Percentiles rank a stretch among this genome's conserved stretches.
These are phyloP conservation scores for Barnettozyma botsteinii DNA, from an alignment of 805 yeast genomes.

Conservation along the genomic window DNA sequence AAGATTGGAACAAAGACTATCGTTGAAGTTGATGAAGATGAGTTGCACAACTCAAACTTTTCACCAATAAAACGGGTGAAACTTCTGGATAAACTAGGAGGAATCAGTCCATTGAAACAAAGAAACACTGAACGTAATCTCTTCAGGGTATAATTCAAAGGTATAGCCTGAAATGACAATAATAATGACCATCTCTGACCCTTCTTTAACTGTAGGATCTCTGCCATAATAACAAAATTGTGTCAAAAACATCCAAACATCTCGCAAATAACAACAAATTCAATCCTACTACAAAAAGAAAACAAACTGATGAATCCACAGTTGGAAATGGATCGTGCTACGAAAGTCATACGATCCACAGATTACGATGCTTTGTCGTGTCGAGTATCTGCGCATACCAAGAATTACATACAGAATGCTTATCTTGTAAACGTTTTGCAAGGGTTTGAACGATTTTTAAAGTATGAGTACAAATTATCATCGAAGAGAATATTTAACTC, in stretches of 20 bases:
- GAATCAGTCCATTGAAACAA: constrained; percentile 25
- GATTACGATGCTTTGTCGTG: constrained; percentile 71
- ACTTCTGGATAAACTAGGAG: constrained; percentile 22
- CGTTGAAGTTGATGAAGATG: constrained; percentile 20
- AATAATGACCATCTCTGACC: no score
- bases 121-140: constrained; percentile 23
- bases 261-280: neutral
- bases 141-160: constrained; percentile 23
- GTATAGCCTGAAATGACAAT: no score
- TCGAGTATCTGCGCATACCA: constrained; percentile 45
- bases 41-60: constrained; percentile 7
- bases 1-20: constrained; percentile 17
- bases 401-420: constrained; percentile 42
- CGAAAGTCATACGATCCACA: constrained; percentile 32
- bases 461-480: constrained; percentile 19
- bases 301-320: no score
- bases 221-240: no score
- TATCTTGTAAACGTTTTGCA: constrained; percentile 13
- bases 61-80: constrained; percentile 23
- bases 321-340: constrained; percentile 9
- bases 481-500: constrained; percentile 15
- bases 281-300: neutral
- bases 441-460: constrained; percentile 20
- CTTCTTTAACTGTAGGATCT: no score
- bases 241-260: neutral